A percentile compares a stretch with the other conserved stretches of the same genome.
phyloP scores from a whole-genome alignment of 441 rosid genomes.

The Lepidium campestre region DNA sequence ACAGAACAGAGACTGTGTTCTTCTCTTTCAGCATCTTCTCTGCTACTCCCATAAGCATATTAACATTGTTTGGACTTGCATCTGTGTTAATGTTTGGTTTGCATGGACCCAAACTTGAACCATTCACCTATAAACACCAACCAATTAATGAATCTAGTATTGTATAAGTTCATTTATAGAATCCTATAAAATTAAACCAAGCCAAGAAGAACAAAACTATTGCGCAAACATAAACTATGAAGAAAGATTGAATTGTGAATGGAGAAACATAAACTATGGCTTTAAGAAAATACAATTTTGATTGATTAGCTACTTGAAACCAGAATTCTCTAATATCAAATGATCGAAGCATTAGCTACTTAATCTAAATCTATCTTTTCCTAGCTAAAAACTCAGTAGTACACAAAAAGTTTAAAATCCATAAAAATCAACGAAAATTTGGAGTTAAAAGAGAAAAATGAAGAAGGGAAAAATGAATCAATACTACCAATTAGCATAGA shows the following conservation, averaged over 20 bases:
- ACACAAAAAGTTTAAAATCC: background rate
- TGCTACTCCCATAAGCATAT: slow-evolving; percentile 59
- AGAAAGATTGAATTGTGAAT: too few species aligned
- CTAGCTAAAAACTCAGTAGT: background rate
- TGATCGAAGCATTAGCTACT: background rate
- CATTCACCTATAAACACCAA: slow-evolving; percentile 59
- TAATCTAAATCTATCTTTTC: background rate
- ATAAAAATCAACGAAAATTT: background rate
- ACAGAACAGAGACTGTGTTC: slow-evolving; percentile 76
- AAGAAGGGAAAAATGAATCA: background rate
- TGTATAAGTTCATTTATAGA: too few species aligned
- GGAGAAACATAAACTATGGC: background rate
- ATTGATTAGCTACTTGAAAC: background rate
- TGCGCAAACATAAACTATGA: background rate
- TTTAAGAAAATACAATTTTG: background rate
- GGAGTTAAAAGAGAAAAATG: background rate
- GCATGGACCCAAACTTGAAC: slow-evolving; percentile 61
- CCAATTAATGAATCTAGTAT: background rate
- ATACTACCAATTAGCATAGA: slow-evolving; percentile 72
- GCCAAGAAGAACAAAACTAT: background rate
- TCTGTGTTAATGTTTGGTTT: slow-evolving; percentile 65
- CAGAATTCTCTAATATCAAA: background rate
- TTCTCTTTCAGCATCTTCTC: slow-evolving; percentile 92
- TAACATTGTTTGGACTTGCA: slow-evolving; percentile 58
- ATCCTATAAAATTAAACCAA: too few species aligned